Conservation (phyloP, 1,284 basidiomycete species). For the Puccinia coronata region DNA sequence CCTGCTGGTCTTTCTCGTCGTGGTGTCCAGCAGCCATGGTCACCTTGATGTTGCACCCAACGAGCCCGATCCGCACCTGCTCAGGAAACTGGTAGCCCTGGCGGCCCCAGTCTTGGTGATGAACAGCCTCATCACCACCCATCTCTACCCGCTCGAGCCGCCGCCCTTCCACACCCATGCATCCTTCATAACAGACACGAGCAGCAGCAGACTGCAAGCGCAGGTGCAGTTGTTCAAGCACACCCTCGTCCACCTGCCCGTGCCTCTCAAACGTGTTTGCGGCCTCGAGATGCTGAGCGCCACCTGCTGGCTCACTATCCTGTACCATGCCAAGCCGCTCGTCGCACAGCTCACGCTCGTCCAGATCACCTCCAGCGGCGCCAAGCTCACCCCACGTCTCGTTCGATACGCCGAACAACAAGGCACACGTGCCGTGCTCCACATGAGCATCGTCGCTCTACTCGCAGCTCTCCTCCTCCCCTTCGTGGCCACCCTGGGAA, state of each 20-base stretch:
- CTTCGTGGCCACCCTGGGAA: constrained; percentile 2
- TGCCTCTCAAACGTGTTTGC: constrained; percentile 38
- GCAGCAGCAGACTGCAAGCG: not conserved
- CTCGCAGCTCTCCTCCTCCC: constrained; percentile 4
- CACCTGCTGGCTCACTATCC: constrained; percentile 28
- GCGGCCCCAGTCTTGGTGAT: constrained; percentile 2
- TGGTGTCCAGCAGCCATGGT: not conserved
- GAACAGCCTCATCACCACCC: not conserved
- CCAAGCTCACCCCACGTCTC: not conserved
- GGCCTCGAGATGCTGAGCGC: constrained; percentile 22
- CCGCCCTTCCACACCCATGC: not conserved
- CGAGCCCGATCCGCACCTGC: constrained; percentile 4
- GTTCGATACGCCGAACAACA: constrained; percentile 22
- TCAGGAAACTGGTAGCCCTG: constrained; percentile 13
- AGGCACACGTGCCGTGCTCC: constrained; percentile 18
- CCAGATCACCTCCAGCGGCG: not conserved
- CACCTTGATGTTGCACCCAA: constrained; percentile 9
- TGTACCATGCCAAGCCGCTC: constrained; percentile 34
- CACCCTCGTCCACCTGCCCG: constrained; percentile 2
- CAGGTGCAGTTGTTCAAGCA: constrained; percentile 13
- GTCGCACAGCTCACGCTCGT: constrained; percentile 15
- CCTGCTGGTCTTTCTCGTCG: not conserved
- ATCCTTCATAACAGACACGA: not conserved
- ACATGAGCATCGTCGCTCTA: constrained; percentile 29
- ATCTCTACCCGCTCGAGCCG: not conserved